Evolutionary conservation across 306 rosid genomes (phyloP), one percentile per base, ranked within the genome.

Genomic region (Aeschynomene evenia): DNA sequence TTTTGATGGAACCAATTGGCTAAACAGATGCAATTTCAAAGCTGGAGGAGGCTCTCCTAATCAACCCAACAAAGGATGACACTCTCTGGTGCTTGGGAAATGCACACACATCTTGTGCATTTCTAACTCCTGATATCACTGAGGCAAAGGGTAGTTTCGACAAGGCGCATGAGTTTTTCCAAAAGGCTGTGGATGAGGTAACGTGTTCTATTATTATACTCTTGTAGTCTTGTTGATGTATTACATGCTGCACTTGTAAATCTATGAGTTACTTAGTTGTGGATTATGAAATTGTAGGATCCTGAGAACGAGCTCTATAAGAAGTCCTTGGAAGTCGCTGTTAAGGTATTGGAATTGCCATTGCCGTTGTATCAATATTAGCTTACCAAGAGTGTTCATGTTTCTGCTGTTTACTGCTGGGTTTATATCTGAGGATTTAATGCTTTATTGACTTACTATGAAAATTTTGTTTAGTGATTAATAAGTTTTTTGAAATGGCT

Each of bases 11-110:
- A 67, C 45, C n/a, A 26, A 67, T 23, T 2, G 20, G 56, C 40
- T 9, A 12, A 60, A 42, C 72, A 91, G 98, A 84, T 54, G 86
- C 89, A 12, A 76, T 79, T 65, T 70, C 81, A 2, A 85, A 89
- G 88, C 78, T 91, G 79, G 90, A 87, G 80, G 98, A 89, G 80
- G 98, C 94, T 72, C 63, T 85, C 82, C 40, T 19, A 9, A 75
- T 91, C 57, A 52, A 79, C 62, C 87, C 96, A 9, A 37, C 65
- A 9, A 89, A 85, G 85, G 91, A 81, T 59, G 87, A 85, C n/a
- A 91, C 97, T 19, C 70, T 85, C 24, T 91, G 96, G 96, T 80
- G 76, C 82, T 56, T 89, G 55, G 94, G 94, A 61, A 91, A 91
- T 19, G 96, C 86, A 9, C 64, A 75, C 60, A 89, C 88, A 0